phyloP scores from a whole-genome alignment of 345 rosid species.

The Linum lewisii region DNA sequence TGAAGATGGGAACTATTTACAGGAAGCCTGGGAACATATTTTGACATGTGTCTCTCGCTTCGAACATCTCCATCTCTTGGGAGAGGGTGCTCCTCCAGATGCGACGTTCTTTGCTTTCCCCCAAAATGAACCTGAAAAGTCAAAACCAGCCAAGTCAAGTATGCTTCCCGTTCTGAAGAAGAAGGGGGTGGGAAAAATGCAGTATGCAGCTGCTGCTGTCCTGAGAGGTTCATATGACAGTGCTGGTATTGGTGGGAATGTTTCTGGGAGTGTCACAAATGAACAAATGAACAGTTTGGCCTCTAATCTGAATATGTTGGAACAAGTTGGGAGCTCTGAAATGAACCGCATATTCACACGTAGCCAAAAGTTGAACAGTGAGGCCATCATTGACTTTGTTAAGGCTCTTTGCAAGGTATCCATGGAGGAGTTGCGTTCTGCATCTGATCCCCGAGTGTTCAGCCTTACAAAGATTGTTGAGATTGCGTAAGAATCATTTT shows the following conservation, averaged over 20 bases:
- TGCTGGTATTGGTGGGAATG: constrained; percentile 71
- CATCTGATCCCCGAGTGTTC: constrained; percentile 94
- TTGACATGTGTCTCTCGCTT: constrained; percentile 99
- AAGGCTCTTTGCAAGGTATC: constrained; percentile 99
- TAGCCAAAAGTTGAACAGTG: constrained; percentile 94
- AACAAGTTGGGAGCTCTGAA: constrained; percentile 95
- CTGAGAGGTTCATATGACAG: constrained; percentile 98
- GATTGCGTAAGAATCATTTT: constrained; percentile 68
- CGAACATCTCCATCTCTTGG: constrained; percentile 97
- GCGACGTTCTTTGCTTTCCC: constrained; percentile 92
- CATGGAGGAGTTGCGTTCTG: constrained; percentile 86
- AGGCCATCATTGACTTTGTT: constrained; percentile 91
- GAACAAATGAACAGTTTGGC: constrained; percentile 88
- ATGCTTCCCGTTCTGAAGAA: constrained; percentile 73
- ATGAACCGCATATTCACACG: constrained; percentile 88
- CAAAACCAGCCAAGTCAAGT: constrained; percentile 61
- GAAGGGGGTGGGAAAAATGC: constrained; percentile 81
- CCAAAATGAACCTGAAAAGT: constrained; percentile 77
- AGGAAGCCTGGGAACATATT: constrained; percentile 99
- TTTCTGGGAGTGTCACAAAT: constrained; percentile 69
- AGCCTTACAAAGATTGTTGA: constrained; percentile 98
- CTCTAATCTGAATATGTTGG: constrained; percentile 91
- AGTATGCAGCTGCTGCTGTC: constrained; percentile 78
- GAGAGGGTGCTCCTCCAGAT: constrained; percentile 99
- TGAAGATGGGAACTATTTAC: constrained; percentile 96